phyloP scores from a whole-genome alignment of 1,284 basidiomycete species.

The Phlebopus sp. region DNA sequence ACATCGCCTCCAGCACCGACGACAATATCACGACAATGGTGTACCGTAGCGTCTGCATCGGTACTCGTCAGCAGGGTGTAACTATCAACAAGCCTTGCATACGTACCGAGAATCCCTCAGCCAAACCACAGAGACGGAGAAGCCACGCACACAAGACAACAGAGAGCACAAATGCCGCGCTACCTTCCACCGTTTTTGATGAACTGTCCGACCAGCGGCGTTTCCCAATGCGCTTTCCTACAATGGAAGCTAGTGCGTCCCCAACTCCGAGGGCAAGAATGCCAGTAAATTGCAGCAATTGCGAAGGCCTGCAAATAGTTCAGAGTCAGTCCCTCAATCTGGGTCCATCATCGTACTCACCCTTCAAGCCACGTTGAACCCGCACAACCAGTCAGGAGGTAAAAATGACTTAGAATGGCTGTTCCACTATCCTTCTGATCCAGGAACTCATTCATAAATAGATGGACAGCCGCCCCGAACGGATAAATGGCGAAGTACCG shows the following conservation, averaged over 20 bases:
- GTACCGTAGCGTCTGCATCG: slow-evolving; percentile 52
- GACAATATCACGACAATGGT: slow-evolving; percentile 57
- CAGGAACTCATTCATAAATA: slow-evolving; percentile 97
- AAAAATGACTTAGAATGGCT: slow-evolving; percentile 96
- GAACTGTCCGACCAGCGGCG: slow-evolving; percentile 82
- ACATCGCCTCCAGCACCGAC: slow-evolving; percentile 81
- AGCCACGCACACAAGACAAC: slow-evolving; percentile 69
- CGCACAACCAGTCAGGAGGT: slow-evolving; percentile 93
- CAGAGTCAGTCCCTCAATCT: not conserved
- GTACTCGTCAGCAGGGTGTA: slow-evolving; percentile 13
- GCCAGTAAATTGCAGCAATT: slow-evolving; percentile 83
- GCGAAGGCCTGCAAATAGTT: slow-evolving; percentile 51
- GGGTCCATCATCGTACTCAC: slow-evolving; percentile 42
- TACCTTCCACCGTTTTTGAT: slow-evolving; percentile 91
- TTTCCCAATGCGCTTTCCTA: slow-evolving; percentile 81
- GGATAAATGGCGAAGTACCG: slow-evolving; percentile 99
- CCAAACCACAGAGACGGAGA: slow-evolving; percentile 67
- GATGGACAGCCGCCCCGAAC: slow-evolving; percentile 88
- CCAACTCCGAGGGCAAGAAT: slow-evolving; percentile 90
- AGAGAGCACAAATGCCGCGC: slow-evolving; percentile 75
- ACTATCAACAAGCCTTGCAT: not conserved
- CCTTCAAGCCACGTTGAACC: slow-evolving; percentile 94
- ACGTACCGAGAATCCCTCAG: slow-evolving; percentile 75
- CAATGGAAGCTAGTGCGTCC: slow-evolving; percentile 91
- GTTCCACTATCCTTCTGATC: slow-evolving; percentile 95